Evolutionary conservation across 208 protist species (phyloP).

Genomic region (Histomonas meleagridis): DNA sequence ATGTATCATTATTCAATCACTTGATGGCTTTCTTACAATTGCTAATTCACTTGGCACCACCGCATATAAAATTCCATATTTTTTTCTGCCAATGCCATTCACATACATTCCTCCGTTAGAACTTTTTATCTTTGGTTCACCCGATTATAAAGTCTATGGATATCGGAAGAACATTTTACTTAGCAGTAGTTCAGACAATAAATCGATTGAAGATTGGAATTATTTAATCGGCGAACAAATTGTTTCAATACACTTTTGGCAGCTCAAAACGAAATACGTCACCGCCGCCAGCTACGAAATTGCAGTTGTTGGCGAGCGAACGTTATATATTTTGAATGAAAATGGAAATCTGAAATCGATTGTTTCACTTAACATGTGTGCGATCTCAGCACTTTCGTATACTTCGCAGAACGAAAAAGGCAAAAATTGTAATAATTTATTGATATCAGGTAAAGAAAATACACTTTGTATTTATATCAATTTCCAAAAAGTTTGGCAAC

Average conservation of each 20-base stretch:
- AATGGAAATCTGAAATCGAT: not conserved
- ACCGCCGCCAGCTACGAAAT: not conserved
- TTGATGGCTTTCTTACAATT: not conserved
- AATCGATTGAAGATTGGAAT: conserved; percentile 1
- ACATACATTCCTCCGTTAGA: not conserved
- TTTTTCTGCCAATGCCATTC: not conserved
- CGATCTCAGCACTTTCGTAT: not conserved
- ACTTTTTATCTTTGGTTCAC: not conserved
- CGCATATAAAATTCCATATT: not conserved
- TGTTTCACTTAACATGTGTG: not conserved
- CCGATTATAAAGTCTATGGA: not conserved
- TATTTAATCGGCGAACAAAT: conserved; percentile 18
- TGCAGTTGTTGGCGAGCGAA: conserved; percentile 9
- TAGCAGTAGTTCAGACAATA: not conserved
- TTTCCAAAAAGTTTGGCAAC: conserved; percentile 30
- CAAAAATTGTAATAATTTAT: not conserved
- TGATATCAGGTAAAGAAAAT: not conserved
- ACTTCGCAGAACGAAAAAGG: not conserved
- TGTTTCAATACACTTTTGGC: not conserved
- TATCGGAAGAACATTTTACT: not conserved
- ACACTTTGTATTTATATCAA: not conserved
- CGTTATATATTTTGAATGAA: not conserved
- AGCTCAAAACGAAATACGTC: not conserved
- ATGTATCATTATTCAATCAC: not conserved
- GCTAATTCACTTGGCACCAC: not conserved